Conservation (phyloP, 208 protist genomes). For the Crithidia mellificae region DNA sequence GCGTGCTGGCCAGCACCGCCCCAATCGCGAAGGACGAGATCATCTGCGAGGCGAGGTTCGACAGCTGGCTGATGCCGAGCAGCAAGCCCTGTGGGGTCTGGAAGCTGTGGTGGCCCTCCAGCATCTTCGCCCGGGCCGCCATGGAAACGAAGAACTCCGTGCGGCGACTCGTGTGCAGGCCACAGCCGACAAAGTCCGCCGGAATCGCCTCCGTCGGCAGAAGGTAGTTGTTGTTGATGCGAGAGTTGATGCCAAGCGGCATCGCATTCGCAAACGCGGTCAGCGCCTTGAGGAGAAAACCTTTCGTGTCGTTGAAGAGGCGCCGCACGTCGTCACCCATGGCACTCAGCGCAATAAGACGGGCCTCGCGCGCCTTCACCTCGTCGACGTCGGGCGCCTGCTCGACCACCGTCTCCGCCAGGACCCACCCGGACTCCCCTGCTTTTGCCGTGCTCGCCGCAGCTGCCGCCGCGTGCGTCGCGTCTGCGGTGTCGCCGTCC, state of each 20-base stretch:
- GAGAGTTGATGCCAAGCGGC: conserved; percentile 40
- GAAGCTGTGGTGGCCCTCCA: conserved; percentile 31
- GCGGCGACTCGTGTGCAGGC: conserved; percentile 25
- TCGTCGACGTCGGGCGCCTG: not conserved
- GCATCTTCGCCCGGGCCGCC: conserved; percentile 36
- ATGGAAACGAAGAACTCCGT: conserved; percentile 69
- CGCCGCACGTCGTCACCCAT: conserved; percentile 23
- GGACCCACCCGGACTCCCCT: conserved; percentile 13
- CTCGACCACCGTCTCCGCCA: conserved; percentile 21
- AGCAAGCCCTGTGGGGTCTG: conserved; percentile 41
- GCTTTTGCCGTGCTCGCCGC: not conserved
- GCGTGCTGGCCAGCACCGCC: conserved; percentile 28
- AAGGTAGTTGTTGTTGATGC: conserved; percentile 48
- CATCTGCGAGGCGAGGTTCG: conserved; percentile 54
- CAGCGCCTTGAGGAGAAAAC: conserved; percentile 27
- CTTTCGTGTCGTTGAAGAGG: conserved; percentile 29
- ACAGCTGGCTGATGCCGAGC: conserved; percentile 49
- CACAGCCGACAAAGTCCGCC: conserved; percentile 34
- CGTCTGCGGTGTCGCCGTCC: not conserved
- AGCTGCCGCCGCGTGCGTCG: not conserved
- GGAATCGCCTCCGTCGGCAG: conserved; percentile 33
- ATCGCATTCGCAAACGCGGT: conserved; percentile 31
- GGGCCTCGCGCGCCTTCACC: not conserved
- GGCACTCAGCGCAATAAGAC: conserved; percentile 4
- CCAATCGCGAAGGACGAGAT: conserved; percentile 49